Evolutionary conservation across 2,329 filamentous ascomycete genomes (phyloP).

Genomic region (Fusarium virguliforme): DNA sequence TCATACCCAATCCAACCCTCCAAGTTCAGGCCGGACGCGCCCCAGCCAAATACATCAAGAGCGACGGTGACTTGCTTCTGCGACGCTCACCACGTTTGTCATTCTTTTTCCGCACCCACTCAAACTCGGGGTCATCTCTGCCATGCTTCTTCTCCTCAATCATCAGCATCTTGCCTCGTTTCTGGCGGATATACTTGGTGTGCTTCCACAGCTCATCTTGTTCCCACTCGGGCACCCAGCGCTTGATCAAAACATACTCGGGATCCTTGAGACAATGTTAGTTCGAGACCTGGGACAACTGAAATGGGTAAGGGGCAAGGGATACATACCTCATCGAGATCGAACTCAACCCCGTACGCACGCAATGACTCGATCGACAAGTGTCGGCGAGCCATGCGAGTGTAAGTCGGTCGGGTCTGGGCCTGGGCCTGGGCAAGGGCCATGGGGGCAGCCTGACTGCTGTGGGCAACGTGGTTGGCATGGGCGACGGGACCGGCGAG

Average conservation of each 20-base stretch:
- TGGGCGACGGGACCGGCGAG: neutral
- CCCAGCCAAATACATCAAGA: constrained; percentile 73
- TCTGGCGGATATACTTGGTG: constrained; percentile 75
- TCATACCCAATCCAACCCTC: constrained; percentile 8
- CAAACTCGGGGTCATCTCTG: constrained; percentile 65
- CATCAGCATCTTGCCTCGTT: constrained; percentile 63
- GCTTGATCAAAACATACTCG: constrained; percentile 81
- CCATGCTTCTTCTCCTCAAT: constrained; percentile 65
- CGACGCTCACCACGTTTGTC: constrained; percentile 63
- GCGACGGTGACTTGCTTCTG: constrained; percentile 71
- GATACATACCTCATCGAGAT: constrained; percentile 69
- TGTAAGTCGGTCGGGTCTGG: constrained; percentile 69
- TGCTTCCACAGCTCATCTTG: constrained; percentile 82
- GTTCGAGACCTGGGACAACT: constrained; percentile 7
- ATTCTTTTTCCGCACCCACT: constrained; percentile 72
- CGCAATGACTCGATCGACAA: constrained; percentile 75
- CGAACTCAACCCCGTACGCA: constrained; percentile 70
- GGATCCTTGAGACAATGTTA: constrained; percentile 68
- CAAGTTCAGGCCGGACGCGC: constrained; percentile 59
- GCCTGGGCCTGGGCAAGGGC: constrained; percentile 20
- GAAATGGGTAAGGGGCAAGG: neutral
- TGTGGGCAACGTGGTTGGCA: constrained; percentile 17
- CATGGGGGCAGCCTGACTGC: constrained; percentile 20
- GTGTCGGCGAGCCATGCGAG: constrained; percentile 74
- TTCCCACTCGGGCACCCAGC: constrained; percentile 80